A percentile compares a stretch with the other conserved stretches of the same genome.
These are phyloP conservation scores for Trypanosomatidae sp. DNA, from an alignment of 208 protist genomes.

Conservation along the genomic window DNA sequence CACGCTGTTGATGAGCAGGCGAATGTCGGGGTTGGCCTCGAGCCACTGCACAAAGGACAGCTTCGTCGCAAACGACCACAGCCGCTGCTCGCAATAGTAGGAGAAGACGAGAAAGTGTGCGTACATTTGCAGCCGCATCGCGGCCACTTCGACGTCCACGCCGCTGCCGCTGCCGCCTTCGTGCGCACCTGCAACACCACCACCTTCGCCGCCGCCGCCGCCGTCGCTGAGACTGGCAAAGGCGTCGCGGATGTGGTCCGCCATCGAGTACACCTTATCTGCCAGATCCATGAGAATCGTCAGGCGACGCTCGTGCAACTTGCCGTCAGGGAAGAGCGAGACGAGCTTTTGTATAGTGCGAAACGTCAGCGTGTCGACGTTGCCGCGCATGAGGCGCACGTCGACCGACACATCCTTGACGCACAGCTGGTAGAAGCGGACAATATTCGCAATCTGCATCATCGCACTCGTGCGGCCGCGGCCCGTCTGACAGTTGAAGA, in stretches of 20 bases:
- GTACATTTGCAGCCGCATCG: conserved; percentile 79
- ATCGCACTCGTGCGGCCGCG: conserved; percentile 69
- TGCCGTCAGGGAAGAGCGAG: conserved; percentile 78
- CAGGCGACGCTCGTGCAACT: conserved; percentile 74
- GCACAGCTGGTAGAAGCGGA: conserved; percentile 81
- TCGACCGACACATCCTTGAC: conserved; percentile 55
- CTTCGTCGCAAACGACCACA: conserved; percentile 55
- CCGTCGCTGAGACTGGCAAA: conserved; percentile 29
- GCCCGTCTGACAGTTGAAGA: conserved; percentile 83
- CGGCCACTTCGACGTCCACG: conserved; percentile 35
- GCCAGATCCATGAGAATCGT: conserved; percentile 65
- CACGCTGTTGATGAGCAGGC: conserved; percentile 52
- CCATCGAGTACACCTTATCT: conserved; percentile 79
- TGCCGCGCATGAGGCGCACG: conserved; percentile 44
- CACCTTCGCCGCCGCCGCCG: too few relatives aligned
- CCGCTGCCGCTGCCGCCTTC: too few relatives aligned
- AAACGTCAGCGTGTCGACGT: conserved; percentile 28
- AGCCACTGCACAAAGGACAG: conserved; percentile 57
- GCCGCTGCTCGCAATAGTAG: conserved; percentile 82
- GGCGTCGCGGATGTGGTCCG: conserved; percentile 72
- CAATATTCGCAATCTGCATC: conserved; percentile 80
- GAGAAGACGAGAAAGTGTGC: conserved; percentile 77
- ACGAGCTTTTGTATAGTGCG: conserved; percentile 81
- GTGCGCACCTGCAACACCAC: too few relatives aligned
- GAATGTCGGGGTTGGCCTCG: conserved; percentile 41